Base-by-base conservation (phyloP, 73 alveolate genomes). In the Effrenium voratum region DNA sequence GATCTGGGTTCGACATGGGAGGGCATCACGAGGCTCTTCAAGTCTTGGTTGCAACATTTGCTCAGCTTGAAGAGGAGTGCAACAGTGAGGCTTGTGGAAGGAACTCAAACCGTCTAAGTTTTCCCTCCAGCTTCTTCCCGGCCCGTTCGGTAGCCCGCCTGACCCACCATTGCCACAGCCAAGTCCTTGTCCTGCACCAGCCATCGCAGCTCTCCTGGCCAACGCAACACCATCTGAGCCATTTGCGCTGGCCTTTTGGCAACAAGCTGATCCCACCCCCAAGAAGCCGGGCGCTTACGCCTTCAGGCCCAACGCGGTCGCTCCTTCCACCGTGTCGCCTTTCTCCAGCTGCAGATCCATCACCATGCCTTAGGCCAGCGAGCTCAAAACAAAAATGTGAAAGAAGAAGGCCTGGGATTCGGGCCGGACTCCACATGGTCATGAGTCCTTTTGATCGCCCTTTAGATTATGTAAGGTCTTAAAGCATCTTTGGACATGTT, bases 141-240 rank as follows among this genome's bases (percentile, higher is more conserved):
- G n/a, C n/a, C n/a, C n/a, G n/a, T n/a, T n/a, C n/a, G n/a, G n/a
- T n/a, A n/a, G n/a, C 8, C 26, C 63, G 19, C 91, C 91, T 79
- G 43, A 44, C 91, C 91, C 36, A 44, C 34, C 44, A 79, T 46
- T 22, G 44, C 91, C 32, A 79, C 91, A 6, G 68, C 91, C 15
- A 79, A 41, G 19, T 79, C 91, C 44, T 47, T 45, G 30, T 68
- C 91, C 66, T 32, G 45, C 24, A 79, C 91, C 41, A 79, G 66
- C 91, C 91, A 79, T 26, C 91, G 91, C 44, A 79, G 91, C 68
- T 79, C 91, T 32, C 91, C 91, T 79, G 26, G 24, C 68, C 43
- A 73, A 3, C 26, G 44, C 80, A 68, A 2, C 80, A 30, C 12
- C 63, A 19, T 19, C 19, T 52, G 26, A 12, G 63, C 8, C 26